Percentiles rank a stretch among this genome's conserved stretches.
These are phyloP conservation scores for Porphyridium purpureum DNA, from an alignment of 23 red algal species.

Conservation along the genomic window DNA sequence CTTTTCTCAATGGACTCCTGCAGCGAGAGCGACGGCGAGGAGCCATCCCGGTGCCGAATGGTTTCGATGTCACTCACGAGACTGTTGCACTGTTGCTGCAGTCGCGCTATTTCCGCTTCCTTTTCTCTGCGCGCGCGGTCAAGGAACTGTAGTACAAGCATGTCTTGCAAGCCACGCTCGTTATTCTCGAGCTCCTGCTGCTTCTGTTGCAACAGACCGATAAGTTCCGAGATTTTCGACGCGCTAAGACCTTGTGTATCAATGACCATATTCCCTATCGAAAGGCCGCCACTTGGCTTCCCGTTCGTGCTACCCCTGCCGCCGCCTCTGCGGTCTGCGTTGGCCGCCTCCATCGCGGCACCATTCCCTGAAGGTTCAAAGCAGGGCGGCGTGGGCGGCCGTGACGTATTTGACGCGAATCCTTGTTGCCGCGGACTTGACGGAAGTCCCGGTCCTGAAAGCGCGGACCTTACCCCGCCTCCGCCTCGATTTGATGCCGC, in stretches of 20 bases:
- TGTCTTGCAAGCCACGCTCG: slow-evolving; percentile 16
- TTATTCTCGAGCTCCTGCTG: slow-evolving; percentile 26
- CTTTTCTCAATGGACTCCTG: background rate
- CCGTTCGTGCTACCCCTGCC: background rate
- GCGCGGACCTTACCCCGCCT: background rate
- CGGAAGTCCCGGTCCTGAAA: too few species aligned
- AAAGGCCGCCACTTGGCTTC: background rate
- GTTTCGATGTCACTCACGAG: slow-evolving; percentile 18
- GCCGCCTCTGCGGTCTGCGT: too few species aligned
- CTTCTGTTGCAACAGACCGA: slow-evolving; percentile 42
- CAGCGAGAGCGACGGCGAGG: slow-evolving; percentile 1
- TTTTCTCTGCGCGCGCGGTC: slow-evolving; percentile 27
- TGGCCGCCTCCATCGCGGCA: too few species aligned
- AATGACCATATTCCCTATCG: slow-evolving; percentile 6
- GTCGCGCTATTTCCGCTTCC: slow-evolving; percentile 9
- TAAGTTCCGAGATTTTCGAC: slow-evolving; percentile 32
- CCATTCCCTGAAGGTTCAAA: too few species aligned
- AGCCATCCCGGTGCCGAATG: slow-evolving; percentile 9
- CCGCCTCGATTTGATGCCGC: background rate
- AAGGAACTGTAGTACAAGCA: slow-evolving; percentile 53
- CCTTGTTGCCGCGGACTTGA: too few species aligned
- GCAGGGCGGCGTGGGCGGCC: too few species aligned
- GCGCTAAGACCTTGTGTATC: slow-evolving; percentile 29
- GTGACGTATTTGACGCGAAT: too few species aligned
- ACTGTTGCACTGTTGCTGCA: slow-evolving; percentile 23